Evolutionary conservation across 257 asterid genomes (phyloP).

Genomic region (Forsythia suspensa): DNA sequence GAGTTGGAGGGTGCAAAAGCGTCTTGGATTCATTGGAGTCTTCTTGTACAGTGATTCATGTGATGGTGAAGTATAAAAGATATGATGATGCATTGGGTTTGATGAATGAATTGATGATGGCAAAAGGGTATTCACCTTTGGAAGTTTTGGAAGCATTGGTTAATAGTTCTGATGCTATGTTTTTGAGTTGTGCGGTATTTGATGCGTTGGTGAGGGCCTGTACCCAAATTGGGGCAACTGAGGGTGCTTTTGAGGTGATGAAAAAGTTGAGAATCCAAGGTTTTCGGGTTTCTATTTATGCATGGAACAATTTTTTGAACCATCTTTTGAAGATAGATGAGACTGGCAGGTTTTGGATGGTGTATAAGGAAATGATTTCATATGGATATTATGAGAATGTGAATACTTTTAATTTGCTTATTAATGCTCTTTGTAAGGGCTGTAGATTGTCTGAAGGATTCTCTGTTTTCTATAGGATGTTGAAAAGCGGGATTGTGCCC

Average conservation of each 20-base stretch:
- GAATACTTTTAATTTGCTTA: slow-evolving; percentile 62
- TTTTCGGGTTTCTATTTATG: slow-evolving; percentile 58
- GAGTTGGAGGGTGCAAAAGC: slow-evolving; percentile 34
- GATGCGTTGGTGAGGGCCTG: slow-evolving; percentile 76
- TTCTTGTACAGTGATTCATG: slow-evolving; percentile 56
- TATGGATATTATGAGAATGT: slow-evolving; percentile 63
- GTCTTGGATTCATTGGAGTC: slow-evolving; percentile 46
- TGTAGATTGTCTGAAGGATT: slow-evolving; percentile 55
- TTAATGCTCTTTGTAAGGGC: slow-evolving; percentile 69
- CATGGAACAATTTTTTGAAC: slow-evolving; percentile 79
- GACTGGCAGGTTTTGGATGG: slow-evolving; percentile 53
- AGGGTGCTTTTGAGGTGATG: slow-evolving; percentile 63
- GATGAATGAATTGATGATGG: slow-evolving; percentile 59
- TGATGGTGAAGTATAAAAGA: slow-evolving; percentile 50
- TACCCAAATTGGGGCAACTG: slow-evolving; percentile 60
- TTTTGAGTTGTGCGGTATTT: slow-evolving; percentile 34
- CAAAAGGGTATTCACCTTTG: slow-evolving; percentile 57
- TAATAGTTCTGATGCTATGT: slow-evolving; percentile 21
- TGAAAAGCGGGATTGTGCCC: slow-evolving; percentile 64
- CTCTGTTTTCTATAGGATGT: slow-evolving; percentile 64
- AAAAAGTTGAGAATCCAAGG: slow-evolving; percentile 39
- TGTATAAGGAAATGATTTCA: slow-evolving; percentile 62
- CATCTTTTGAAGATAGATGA: slow-evolving; percentile 62
- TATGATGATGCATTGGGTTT: slow-evolving; percentile 62
- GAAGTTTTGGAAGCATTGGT: slow-evolving; percentile 52